Evolutionary conservation across 163 green algal species (phyloP).

Genomic region (Scenedesmus sp.): DNA sequence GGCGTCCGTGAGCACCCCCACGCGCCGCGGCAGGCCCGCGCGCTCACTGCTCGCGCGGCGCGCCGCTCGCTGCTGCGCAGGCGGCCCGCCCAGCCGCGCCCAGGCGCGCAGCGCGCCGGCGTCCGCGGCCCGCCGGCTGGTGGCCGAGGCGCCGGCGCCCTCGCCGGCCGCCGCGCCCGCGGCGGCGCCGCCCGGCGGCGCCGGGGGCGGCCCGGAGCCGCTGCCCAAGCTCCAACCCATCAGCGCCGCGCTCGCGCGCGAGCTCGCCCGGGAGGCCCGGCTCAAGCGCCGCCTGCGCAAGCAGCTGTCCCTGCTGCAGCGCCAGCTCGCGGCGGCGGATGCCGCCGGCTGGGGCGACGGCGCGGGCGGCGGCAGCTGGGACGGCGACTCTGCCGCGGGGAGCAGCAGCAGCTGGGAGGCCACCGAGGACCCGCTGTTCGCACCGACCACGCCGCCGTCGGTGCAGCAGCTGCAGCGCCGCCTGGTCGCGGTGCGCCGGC

Average conservation of each 20-base stretch:
- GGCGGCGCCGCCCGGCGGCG: no score
- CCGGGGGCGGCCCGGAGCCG: background rate
- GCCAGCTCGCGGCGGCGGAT: conserved; percentile 10
- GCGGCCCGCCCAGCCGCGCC: no score
- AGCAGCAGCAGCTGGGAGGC: background rate
- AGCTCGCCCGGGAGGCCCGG: conserved; percentile 12
- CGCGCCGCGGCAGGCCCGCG: no score
- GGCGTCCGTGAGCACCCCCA: no score
- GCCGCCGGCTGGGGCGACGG: background rate
- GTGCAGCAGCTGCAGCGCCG: conserved; percentile 40
- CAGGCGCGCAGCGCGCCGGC: no score
- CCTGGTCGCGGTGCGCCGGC: conserved; percentile 5
- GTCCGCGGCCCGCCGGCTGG: no score
- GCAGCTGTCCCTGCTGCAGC: conserved; percentile 5
- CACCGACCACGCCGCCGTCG: conserved; percentile 2
- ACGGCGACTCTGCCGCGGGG: background rate
- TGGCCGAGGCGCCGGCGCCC: no score
- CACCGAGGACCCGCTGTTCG: conserved; percentile 27
- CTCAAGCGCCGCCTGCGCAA: conserved; percentile 2
- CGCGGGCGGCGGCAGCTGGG: background rate
- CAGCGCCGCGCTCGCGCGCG: conserved; percentile 15
- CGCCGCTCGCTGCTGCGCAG: no score
- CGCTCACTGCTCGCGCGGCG: no score
- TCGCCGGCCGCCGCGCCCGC: no score
- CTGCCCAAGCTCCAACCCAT: conserved; percentile 33